Base-by-base conservation (phyloP, 441 rosid genomes). In the Sinapis alba region DNA sequence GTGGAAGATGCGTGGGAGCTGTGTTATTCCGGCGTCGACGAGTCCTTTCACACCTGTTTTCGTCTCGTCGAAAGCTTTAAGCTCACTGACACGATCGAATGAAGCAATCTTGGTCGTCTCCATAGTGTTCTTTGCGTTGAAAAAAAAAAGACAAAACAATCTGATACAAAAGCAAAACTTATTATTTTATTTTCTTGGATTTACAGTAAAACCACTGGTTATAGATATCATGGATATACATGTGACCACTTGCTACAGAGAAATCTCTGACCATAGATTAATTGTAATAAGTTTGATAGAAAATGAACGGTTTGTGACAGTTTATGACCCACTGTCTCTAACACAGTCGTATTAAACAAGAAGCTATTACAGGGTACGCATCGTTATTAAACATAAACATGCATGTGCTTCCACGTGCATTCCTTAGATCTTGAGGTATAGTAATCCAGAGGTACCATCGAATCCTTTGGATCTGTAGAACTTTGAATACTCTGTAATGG, bases 31-130 rank as follows among this genome's bases (percentile, higher is more conserved):
- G 20, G 82, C 36, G 43, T 85, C 85, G 1, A 73, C 77, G 23
- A 85, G 84, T 8, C 88, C 85, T 34, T 85, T 85, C 2, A 86
- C 87, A 8, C 87, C 86, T 0, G 83, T 36, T 62, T 36, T 79
- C 3, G 78, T 54, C 57, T 81, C 76, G 7, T 84, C 84, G 32
- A 86, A 84, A 63, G 83, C 83, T 63, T 74, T 72, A 6, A 86
- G 65, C 57, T 83, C 80, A 0, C 79, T 77, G 21, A 1, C 1
- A 7, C 85, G 66, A 36, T 80, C 71, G 11, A 7, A 65, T 15
- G 79, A 38, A 58, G 30, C 53, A 20, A 45, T 20, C 26, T 56
- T 69, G 15, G 5, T 62, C 1, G 34, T 28, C 32, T 13, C 47
- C 47, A 41, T 41, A 41, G 16, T 2, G 56, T 50, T 50, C 56